Percentiles rank a stretch among this genome's conserved stretches.
Conservation (phyloP, 2,329 filamentous ascomycete genomes). For the Aspergillus pseudotamarii region DNA sequence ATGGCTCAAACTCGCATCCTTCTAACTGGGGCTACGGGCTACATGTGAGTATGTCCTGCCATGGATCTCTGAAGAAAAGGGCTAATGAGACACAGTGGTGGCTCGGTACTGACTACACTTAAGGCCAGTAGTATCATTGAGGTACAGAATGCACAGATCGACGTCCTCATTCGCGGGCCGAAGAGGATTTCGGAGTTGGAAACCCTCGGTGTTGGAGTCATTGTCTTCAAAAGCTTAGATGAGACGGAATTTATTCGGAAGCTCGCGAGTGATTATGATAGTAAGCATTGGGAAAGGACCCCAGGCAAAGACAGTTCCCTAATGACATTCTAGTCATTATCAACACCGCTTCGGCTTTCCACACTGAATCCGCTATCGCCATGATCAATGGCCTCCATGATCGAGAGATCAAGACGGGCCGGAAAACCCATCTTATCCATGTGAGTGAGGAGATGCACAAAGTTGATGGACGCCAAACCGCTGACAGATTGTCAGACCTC, state of each 20-base stretch:
- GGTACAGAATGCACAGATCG: not conserved
- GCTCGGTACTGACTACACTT: not conserved
- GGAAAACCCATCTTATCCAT: slow-evolving; percentile 46
- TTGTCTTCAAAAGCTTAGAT: slow-evolving; percentile 19
- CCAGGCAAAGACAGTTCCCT: not conserved
- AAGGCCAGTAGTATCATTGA: not conserved
- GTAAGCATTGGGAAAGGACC: not conserved
- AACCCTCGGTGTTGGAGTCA: slow-evolving; percentile 9
- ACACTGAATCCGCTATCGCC: slow-evolving; percentile 42
- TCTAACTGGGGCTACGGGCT: not conserved
- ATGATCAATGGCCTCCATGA: slow-evolving; percentile 48
- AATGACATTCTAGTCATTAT: slow-evolving; percentile 39
- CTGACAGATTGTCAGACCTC: not conserved
- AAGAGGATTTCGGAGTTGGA: slow-evolving; percentile 8
- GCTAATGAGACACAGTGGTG: not conserved
- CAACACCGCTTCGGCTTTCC: slow-evolving; percentile 46
- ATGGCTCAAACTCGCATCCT: not conserved
- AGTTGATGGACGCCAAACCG: too few relatives aligned
- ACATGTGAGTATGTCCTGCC: not conserved
- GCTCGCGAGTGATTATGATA: slow-evolving; percentile 19
- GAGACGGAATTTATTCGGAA: slow-evolving; percentile 13
- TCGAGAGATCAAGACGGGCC: slow-evolving; percentile 38
- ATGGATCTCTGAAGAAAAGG: not conserved
- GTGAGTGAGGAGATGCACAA: slow-evolving; percentile 14
- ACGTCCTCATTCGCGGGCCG: slow-evolving; percentile 14